phyloP scores from a whole-genome alignment of 2,329 filamentous ascomycete genomes.

The Tolypocladium album region DNA sequence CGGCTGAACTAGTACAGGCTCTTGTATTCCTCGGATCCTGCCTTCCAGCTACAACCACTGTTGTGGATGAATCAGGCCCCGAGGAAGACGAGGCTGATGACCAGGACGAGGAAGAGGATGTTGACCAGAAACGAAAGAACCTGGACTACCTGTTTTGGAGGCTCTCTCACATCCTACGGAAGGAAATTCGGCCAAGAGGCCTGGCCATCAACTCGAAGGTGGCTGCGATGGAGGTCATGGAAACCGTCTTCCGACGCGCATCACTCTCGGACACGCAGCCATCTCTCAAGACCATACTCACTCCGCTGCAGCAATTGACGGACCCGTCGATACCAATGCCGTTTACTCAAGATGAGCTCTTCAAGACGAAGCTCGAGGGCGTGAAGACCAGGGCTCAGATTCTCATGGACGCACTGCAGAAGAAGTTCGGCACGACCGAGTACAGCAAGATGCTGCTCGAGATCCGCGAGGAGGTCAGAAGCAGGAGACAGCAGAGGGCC shows the following conservation, averaged over 20 bases:
- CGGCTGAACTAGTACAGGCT: conserved; percentile 68
- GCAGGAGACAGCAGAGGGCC: conserved; percentile 61
- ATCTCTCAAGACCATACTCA: conserved; percentile 49
- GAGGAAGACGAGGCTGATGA: conserved; percentile 30
- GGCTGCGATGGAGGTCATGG: conserved; percentile 63
- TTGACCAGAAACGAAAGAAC: conserved; percentile 25
- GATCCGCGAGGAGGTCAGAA: conserved; percentile 63
- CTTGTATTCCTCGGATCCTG: conserved; percentile 67
- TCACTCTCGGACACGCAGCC: conserved; percentile 44
- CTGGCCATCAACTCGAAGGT: conserved; percentile 62
- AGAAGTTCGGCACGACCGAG: conserved; percentile 68
- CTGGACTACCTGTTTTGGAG: conserved; percentile 71
- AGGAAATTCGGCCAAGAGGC: conserved; percentile 56
- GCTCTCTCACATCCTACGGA: conserved; percentile 67
- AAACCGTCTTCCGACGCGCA: conserved; percentile 55
- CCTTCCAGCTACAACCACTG: conserved; percentile 26
- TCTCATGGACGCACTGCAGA: conserved; percentile 72
- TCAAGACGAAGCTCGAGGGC: conserved; percentile 57
- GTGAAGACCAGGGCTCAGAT: conserved; percentile 65
- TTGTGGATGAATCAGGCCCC: conserved; percentile 25
- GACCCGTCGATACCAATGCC: conserved; percentile 66
- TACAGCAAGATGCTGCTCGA: conserved; percentile 66
- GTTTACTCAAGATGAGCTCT: conserved; percentile 58
- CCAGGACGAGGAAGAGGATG: conserved; percentile 32
- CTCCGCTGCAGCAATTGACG: conserved; percentile 69